A percentile compares a stretch with the other conserved stretches of the same genome.
phyloP scores from a whole-genome alignment of 495 filamentous ascomycete genomes.

The Penicillium flavigenum region DNA sequence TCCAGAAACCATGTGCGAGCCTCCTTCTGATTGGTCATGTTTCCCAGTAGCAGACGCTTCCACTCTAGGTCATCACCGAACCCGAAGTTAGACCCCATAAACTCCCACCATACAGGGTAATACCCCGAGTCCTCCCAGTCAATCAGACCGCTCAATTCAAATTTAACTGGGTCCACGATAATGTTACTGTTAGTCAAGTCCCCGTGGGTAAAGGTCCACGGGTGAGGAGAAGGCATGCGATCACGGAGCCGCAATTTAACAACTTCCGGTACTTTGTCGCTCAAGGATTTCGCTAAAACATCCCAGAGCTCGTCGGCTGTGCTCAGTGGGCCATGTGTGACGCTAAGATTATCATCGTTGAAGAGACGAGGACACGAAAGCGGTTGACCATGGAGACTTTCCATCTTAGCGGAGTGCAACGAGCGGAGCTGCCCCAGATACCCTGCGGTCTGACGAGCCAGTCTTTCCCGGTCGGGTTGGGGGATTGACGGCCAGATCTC shows the following conservation, averaged over 20 bases:
- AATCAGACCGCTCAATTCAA: conserved; percentile 27
- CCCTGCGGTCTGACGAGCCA: not conserved
- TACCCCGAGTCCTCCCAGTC: conserved; percentile 39
- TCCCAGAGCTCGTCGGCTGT: conserved; percentile 30
- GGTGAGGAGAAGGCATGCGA: conserved; percentile 23
- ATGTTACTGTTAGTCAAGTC: conserved; percentile 33
- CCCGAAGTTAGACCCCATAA: conserved; percentile 12
- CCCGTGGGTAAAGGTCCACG: conserved; percentile 34
- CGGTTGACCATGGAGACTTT: not conserved
- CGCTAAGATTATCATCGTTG: not conserved
- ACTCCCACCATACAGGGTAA: conserved; percentile 39
- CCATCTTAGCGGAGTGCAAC: conserved; percentile 3
- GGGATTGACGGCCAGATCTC: conserved; percentile 4
- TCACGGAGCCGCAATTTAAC: conserved; percentile 20
- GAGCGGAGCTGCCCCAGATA: conserved; percentile 6
- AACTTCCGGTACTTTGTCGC: conserved; percentile 20
- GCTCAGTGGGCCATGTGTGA: conserved; percentile 21
- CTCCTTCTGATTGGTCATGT: conserved; percentile 26
- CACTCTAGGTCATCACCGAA: conserved; percentile 21
- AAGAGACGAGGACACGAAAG: not conserved
- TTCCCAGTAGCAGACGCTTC: conserved; percentile 21
- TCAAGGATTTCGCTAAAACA: conserved; percentile 16
- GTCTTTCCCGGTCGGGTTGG: conserved; percentile 2
- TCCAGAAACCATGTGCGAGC: not conserved
- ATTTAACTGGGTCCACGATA: conserved; percentile 25